These are phyloP conservation scores for Dioscorea cayenensis DNA, from an alignment of 116 monocot genomes.

Conservation along the genomic window DNA sequence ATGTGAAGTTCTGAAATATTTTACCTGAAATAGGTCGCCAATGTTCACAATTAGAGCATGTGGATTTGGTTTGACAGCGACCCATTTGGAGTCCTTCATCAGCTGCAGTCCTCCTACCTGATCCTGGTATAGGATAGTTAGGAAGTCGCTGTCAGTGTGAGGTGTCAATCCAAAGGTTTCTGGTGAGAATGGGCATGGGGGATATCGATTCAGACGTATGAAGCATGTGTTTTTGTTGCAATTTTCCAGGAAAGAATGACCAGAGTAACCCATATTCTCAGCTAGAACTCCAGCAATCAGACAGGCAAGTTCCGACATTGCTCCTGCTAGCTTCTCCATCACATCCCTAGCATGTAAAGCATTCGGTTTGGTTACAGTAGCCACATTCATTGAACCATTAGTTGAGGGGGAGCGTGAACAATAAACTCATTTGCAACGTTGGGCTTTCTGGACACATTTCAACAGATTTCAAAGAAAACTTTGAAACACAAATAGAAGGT, in stretches of 20 bases:
- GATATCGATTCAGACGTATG: conserved; percentile 54
- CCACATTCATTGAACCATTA: too few relatives aligned
- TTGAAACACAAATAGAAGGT: not conserved
- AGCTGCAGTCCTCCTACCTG: conserved; percentile 52
- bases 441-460: not conserved
- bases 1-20: not conserved
- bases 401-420: too few relatives aligned
- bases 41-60: conserved; percentile 55
- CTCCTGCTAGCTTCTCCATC: conserved; percentile 29
- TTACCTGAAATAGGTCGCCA: conserved; percentile 53
- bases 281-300: conserved; percentile 21
- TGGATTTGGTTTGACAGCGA: conserved; percentile 51
- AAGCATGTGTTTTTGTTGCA: conserved; percentile 42
- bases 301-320: conserved; percentile 33
- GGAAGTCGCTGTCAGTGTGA: conserved; percentile 65
- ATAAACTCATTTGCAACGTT: too few relatives aligned
- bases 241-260: conserved; percentile 7
- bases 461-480: not conserved
- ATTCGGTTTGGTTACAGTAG: too few relatives aligned
- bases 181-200: conserved; percentile 26
- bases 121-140: conserved; percentile 55
- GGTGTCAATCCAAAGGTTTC: conserved; percentile 30
- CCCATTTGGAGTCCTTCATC: conserved; percentile 41
- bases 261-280: conserved; percentile 16
- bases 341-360: conserved; percentile 16